Evolutionary conservation across 305 asterid genomes (phyloP).

Genomic region (Solanum chacoense): DNA sequence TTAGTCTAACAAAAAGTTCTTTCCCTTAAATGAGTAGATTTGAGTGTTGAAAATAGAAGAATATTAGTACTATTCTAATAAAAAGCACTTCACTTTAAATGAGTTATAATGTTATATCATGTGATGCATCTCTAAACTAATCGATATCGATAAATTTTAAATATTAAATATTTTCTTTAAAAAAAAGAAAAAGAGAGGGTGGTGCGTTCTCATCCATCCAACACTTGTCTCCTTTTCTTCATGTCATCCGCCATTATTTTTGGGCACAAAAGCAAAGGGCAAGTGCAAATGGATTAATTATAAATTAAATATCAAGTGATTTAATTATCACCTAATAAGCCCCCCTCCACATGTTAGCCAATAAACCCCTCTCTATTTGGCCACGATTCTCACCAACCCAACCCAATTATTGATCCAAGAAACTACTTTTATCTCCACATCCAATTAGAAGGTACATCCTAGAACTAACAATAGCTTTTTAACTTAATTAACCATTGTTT

Average conservation of each 20-base stretch:
- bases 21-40: not conserved
- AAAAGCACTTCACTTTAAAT: not conserved
- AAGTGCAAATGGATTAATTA: not conserved
- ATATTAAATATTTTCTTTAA: not conserved
- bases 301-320: conserved; percentile 23
- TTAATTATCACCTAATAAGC: conserved; percentile 5
- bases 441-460: conserved; percentile 8
- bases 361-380: conserved; percentile 8
- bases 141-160: not conserved
- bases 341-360: conserved; percentile 29
- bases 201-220: conserved; percentile 15
- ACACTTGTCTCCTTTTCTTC: conserved; percentile 26
- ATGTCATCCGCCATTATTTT: conserved; percentile 12
- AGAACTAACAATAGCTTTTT: not conserved
- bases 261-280: conserved; percentile 5
- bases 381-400: conserved; percentile 20
- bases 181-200: not conserved
- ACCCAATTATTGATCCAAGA: conserved; percentile 20
- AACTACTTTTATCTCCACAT: conserved; percentile 14
- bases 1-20: not conserved
- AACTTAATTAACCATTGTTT: not conserved
- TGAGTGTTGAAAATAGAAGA: not conserved
- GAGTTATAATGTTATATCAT: not conserved
- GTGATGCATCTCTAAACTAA: not conserved
- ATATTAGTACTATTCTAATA: not conserved